Conservation (phyloP, 2,329 filamentous ascomycete genomes). For the Keithomyces neogunnii region DNA sequence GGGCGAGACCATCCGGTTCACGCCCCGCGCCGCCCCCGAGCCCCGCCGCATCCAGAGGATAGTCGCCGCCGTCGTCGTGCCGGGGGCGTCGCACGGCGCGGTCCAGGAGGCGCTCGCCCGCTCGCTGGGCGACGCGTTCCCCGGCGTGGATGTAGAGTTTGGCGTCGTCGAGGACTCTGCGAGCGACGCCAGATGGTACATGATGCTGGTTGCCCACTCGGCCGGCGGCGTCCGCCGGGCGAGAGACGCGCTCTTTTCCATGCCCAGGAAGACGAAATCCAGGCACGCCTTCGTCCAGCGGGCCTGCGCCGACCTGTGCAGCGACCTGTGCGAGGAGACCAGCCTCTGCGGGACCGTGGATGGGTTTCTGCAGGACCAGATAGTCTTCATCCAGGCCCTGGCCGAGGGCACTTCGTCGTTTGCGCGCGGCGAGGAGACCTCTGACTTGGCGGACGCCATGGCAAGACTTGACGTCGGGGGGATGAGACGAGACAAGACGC, state of each 20-base stretch:
- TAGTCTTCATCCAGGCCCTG: slow-evolving; percentile 52
- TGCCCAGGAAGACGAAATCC: slow-evolving; percentile 30
- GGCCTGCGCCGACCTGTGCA: slow-evolving; percentile 36
- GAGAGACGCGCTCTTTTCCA: slow-evolving; percentile 33
- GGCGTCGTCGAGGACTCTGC: slow-evolving; percentile 41
- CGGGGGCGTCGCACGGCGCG: slow-evolving; percentile 30
- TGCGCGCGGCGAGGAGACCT: slow-evolving; percentile 17
- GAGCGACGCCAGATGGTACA: slow-evolving; percentile 42
- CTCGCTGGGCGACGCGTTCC: slow-evolving; percentile 33
- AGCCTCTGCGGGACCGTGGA: slow-evolving; percentile 40
- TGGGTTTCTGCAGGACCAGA: slow-evolving; percentile 51
- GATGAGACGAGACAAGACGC: slow-evolving; percentile 34
- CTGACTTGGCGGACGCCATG: slow-evolving; percentile 10
- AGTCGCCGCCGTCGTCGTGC: slow-evolving; percentile 43
- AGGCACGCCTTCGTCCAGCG: slow-evolving; percentile 24
- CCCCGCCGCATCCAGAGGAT: slow-evolving; percentile 33
- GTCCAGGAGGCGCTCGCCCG: slow-evolving; percentile 31
- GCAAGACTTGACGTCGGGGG: slow-evolving; percentile 18
- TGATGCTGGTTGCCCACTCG: slow-evolving; percentile 48
- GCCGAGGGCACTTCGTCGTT: slow-evolving; percentile 43
- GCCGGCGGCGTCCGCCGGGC: slow-evolving; percentile 36
- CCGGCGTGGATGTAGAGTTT: slow-evolving; percentile 35
- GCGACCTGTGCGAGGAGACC: slow-evolving; percentile 37
- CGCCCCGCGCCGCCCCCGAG: slow-evolving; percentile 13
- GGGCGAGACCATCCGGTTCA: slow-evolving; percentile 29